These are phyloP conservation scores for Russula dissimulans DNA, from an alignment of 768 basidiomycete genomes.

Conservation along the genomic window DNA sequence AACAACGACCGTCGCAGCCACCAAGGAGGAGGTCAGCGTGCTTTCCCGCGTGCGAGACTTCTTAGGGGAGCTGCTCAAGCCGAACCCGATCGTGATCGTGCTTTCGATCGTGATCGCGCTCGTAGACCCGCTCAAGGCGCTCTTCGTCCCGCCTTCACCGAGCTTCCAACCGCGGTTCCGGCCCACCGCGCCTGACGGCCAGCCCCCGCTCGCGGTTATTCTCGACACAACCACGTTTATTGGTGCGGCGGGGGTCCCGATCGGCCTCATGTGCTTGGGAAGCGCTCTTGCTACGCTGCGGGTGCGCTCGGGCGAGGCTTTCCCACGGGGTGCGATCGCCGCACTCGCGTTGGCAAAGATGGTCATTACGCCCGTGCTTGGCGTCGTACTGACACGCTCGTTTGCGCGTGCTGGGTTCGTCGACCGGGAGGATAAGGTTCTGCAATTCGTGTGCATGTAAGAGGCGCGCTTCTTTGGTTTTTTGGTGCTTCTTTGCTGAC, in stretches of 20 bases:
- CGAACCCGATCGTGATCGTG: conserved; percentile 46
- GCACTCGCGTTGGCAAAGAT: conserved; percentile 46
- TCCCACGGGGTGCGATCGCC: conserved; percentile 45
- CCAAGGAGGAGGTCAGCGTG: background rate
- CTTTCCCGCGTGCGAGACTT: background rate
- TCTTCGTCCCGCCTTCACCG: conserved; percentile 44
- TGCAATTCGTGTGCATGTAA: conserved; percentile 62
- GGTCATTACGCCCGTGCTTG: conserved; percentile 50
- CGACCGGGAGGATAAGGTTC: conserved; percentile 41
- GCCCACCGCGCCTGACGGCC: conserved; percentile 47
- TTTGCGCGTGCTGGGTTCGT: conserved; percentile 43
- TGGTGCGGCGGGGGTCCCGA: conserved; percentile 53
- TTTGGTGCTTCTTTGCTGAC: conserved; percentile 47
- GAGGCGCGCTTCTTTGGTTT: conserved; percentile 24
- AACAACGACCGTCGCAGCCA: background rate
- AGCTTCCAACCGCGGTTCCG: conserved; percentile 31
- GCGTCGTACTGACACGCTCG: conserved; percentile 43
- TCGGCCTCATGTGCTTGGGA: conserved; percentile 54
- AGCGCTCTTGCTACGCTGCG: conserved; percentile 51
- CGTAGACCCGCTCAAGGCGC: conserved; percentile 46
- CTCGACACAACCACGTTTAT: conserved; percentile 49
- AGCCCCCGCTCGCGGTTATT: conserved; percentile 55
- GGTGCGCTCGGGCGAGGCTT: conserved; percentile 37
- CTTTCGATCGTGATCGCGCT: conserved; percentile 47
- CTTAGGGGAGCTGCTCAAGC: conserved; percentile 29